Evolutionary conservation across 768 basidiomycete genomes (phyloP), one percentile per base, ranked within the genome.

Genomic region (Macrocybe gigantea): DNA sequence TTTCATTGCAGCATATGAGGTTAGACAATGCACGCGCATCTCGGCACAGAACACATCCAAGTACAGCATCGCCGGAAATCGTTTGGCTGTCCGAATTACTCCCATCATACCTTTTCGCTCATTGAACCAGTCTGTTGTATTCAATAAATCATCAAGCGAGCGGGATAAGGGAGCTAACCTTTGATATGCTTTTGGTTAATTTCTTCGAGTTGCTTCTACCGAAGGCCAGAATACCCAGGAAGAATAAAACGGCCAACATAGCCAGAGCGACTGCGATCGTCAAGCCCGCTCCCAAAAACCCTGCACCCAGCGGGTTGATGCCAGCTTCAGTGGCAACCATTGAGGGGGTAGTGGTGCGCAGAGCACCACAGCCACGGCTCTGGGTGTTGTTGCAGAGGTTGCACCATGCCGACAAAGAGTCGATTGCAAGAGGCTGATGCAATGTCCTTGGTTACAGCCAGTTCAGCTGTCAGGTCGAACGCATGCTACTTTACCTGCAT

Each of bases 211-310:
- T 4, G 22, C 22, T 22, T 22, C 22, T 22, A 22, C 22, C 22
- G 22, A 22, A 40, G 13, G 55, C 58, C 38, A 74, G 36, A 30
- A 70, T 45, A 0, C 80, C 77, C 40, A 74, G 42, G 57, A 74
- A 71, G 11, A 57, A 60, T 33, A 80, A 56, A 11, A 68, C 49
- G 2, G 56, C 64, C 12, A 77, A 53, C 52, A 72, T 62, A 9
- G 65, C 51, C 32, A 73, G 53, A 37, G 62, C 62, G 8, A 78
- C 67, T 5, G 64, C 72, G 35, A 80, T 55, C 9, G 72, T 72
- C 49, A 83, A 56, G 9, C 79, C 78, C 3, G 83, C 83, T 30
- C 83, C 83, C 10, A 85, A 66, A 64, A 83, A 80, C 1, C 83
- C 83, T n/a, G 83, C 82, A 6, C 79, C 83, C 6, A 83, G 71